A percentile compares a stretch with the other conserved stretches of the same genome.
Evolutionary conservation across 2,329 filamentous ascomycete species (phyloP).

Genomic region (Penicillium griseofulvum): DNA sequence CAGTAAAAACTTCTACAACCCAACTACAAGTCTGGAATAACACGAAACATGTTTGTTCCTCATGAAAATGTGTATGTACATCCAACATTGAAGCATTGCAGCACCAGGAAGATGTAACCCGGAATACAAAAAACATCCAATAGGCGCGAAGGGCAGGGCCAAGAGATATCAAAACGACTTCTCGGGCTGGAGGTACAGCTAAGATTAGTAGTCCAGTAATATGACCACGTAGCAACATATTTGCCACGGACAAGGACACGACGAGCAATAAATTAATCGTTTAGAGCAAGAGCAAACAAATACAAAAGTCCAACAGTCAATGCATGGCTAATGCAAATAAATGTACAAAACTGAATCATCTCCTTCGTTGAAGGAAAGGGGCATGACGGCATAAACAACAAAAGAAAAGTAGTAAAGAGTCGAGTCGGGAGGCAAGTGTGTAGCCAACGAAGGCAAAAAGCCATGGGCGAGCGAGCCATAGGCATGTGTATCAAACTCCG

Average conservation of each 20-base stretch:
- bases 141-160: background rate
- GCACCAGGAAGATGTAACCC: background rate
- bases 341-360: constrained; percentile 24
- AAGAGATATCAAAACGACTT: background rate
- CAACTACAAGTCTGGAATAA: background rate
- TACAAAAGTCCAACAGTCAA: constrained; percentile 10
- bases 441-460: constrained; percentile 5
- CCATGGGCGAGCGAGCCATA: background rate
- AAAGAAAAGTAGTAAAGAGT: constrained; percentile 28
- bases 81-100: background rate
- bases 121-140: background rate
- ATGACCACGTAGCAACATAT: background rate
- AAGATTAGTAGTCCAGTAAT: background rate
- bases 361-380: constrained; percentile 18
- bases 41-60: no score
- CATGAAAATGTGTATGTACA: background rate
- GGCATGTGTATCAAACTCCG: constrained; percentile 14
- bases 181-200: background rate
- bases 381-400: constrained; percentile 32
- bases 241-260: background rate
- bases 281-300: background rate
- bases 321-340: constrained; percentile 24
- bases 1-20: background rate
- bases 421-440: constrained; percentile 12
- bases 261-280: background rate